Base-by-base conservation (phyloP, 345 rosid genomes). In the Jatropha curcas region DNA sequence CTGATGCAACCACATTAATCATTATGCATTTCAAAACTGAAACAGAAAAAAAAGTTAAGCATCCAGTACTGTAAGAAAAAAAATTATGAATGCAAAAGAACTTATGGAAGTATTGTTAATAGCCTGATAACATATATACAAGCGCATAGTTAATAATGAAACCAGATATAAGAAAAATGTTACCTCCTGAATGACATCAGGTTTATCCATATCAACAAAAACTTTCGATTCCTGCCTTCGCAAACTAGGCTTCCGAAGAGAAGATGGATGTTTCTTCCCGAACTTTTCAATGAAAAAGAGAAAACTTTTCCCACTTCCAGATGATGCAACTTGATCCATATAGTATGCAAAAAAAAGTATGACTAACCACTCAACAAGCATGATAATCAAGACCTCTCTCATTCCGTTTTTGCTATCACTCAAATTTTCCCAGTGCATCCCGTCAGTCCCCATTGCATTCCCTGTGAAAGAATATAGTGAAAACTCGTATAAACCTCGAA, bases 141-240 rank as follows among this genome's bases (percentile, higher is more conserved):
- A 71, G 14, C 20, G 51, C 7, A 66, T 24, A 25, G 39, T 24
- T 20, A 12, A 48, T 19, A 45, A n/a, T 13, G 19, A 34, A 60
- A 65, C 35, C n/a, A 51, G 34, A 66, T 56, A 39, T 11, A 59
- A 56, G 57, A 45, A 80, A 67, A 61, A 57, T n/a, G 27, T 75
- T 86, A 94, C 98, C 98, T 92, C 98, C 70, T 88, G 88, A 55
- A 50, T 39, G 67, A 94, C 92, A 82, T 94, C 98, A 56, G 86
- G 81, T 79, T 90, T 89, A n/a, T 92, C 98, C 86, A 92, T 79
- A 70, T 88, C 80, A 66, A 86, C 80, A 65, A 80, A 76, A 74
- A 90, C 89, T 74, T 84, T 82, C 68, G 96, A 88, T 45, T 70
- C 90, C 70, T 88, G 90, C 73, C 86, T 84, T 74, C 33, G 61